These are phyloP conservation scores for Amaranthus tricolor DNA, from an alignment of 179 eudicot species.

Conservation along the genomic window DNA sequence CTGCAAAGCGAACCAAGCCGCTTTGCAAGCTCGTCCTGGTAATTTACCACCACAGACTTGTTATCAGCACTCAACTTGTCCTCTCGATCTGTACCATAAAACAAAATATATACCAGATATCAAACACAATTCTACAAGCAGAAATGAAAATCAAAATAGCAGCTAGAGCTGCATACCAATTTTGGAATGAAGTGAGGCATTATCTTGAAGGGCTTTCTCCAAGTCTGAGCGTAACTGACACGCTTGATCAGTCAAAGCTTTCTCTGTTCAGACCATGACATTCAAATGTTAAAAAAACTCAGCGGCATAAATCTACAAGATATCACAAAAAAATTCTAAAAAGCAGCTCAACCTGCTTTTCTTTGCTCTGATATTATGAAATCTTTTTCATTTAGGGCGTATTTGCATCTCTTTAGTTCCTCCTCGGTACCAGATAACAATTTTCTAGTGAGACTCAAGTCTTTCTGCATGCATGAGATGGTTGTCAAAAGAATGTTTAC, in stretches of 20 bases:
- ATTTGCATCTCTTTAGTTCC: slow-evolving; percentile 61
- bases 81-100: slow-evolving; percentile 61
- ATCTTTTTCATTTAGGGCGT: slow-evolving; percentile 71
- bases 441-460: slow-evolving; percentile 60
- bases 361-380: slow-evolving; percentile 76
- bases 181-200: slow-evolving; percentile 64
- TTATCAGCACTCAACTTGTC: slow-evolving; percentile 78
- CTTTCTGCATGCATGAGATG: slow-evolving; percentile 49
- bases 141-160: neutral
- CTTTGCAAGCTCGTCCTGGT: slow-evolving; percentile 63
- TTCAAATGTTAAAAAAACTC: neutral
- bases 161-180: slow-evolving; percentile 48
- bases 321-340: neutral
- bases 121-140: neutral
- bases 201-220: slow-evolving; percentile 87
- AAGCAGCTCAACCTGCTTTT: slow-evolving; percentile 64
- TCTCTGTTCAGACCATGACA: slow-evolving; percentile 49
- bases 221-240: slow-evolving; percentile 73
- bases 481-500: slow-evolving; percentile 12
- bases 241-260: slow-evolving; percentile 88
- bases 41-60: slow-evolving; percentile 68
- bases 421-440: slow-evolving; percentile 68
- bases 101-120: slow-evolving; percentile 14
- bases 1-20: slow-evolving; percentile 59
- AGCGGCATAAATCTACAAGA: neutral